phyloP scores from a whole-genome alignment of 306 rosid species.

The Rubus parviflorus region DNA sequence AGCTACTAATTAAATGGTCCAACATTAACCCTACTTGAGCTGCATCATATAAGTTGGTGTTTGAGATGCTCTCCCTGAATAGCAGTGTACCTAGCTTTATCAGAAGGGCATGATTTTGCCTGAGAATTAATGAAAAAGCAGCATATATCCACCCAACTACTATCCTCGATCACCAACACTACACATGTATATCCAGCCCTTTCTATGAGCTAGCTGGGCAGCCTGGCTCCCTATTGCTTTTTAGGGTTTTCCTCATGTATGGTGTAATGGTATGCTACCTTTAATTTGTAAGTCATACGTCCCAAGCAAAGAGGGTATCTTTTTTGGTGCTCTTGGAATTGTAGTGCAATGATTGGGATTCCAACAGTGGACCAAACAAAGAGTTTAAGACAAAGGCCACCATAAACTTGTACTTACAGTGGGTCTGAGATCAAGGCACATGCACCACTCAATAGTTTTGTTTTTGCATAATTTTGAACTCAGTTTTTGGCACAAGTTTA shows the following conservation, averaged over 20 bases:
- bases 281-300: background rate
- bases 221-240: constrained; percentile 13
- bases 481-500: background rate
- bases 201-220: background rate
- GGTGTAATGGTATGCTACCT: background rate
- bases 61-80: constrained; percentile 2
- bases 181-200: background rate
- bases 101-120: constrained; percentile 10
- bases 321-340: background rate
- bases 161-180: background rate
- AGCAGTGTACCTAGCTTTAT: background rate
- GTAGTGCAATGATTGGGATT: constrained; percentile 10
- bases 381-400: constrained; percentile 26
- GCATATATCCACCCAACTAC: background rate
- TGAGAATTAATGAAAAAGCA: constrained; percentile 4
- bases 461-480: background rate
- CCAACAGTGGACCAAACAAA: constrained; percentile 18
- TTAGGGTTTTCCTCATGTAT: background rate
- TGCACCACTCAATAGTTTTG: background rate
- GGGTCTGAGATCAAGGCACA: background rate
- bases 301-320: background rate
- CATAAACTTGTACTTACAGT: constrained; percentile 14
- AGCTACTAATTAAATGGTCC: background rate
- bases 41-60: constrained; percentile 7
- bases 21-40: background rate